Base-by-base conservation (phyloP, 805 yeast species). In the Cyberlindnera meyerae region DNA sequence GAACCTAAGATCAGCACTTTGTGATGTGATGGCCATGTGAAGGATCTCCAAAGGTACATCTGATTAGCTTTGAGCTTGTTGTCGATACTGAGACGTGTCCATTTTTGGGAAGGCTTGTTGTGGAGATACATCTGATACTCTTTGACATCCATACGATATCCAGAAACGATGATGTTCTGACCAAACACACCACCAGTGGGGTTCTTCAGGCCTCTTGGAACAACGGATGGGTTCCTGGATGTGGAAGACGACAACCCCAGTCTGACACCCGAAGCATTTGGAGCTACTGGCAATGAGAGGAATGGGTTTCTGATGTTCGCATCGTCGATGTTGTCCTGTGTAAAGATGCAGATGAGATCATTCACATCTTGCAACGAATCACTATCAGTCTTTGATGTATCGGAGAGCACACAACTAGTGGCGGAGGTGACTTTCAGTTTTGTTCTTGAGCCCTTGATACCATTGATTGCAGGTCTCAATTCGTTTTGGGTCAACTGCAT, bases 1-100 rank as follows among this genome's bases (percentile, higher is more conserved):
- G 67, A 57, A 1, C 93, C 93, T 24, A 83, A 49, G 20, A 81
- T 57, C 1, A 80, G 61, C 1, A 80, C 77, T 53, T 77, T 78
- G 51, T 83, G 90, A 56, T 83, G 94, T 1, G 89, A 79, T 22
- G 71, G 71, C 94, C 94, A 83, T 1, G 77, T 77, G 57, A 72
- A 78, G 0, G 82, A 76, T 43, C 76, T 79, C 75, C 84, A 76
- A 34, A 80, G 68, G 35, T 81, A 61, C 49, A 80, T 84, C 3
- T 73, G 65, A 11, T 26, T 32, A 6, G 50, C 48, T 16, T 37
- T 46, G 32, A 70, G 67, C 48, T 79, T 65, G 54, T 70, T 65
- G 28, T 69, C 68, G 12, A 72, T 60, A 43, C 75, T 79, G 17
- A 83, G 57, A 37, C 78, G 63, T 0, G 82, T 72, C 89, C 90